Percentiles rank a stretch among this genome's conserved stretches.
phyloP scores from a whole-genome alignment of 2,329 filamentous ascomycete species.

The Microdochium nivale region DNA sequence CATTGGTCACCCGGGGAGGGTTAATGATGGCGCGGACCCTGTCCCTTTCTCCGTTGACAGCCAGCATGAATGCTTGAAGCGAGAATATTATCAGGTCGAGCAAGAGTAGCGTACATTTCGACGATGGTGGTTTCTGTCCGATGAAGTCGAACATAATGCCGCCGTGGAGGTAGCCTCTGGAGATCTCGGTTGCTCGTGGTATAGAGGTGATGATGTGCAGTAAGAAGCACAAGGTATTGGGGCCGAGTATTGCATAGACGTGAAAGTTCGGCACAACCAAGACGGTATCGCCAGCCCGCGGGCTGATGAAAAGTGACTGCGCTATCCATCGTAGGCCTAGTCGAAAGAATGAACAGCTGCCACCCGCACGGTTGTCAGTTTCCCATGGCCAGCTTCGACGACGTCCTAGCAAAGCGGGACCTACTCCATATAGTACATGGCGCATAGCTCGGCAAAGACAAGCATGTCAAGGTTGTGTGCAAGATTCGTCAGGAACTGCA shows the following conservation, averaged over 20 bases:
- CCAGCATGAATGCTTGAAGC: conserved; percentile 56
- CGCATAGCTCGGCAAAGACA: conserved; percentile 55
- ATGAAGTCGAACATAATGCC: conserved; percentile 61
- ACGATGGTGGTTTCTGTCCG: conserved; percentile 54
- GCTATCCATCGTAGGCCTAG: conserved; percentile 49
- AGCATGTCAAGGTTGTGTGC: conserved; percentile 53
- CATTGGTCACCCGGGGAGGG: conserved; percentile 16
- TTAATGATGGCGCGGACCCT: conserved; percentile 40
- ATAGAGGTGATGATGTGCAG: conserved; percentile 48
- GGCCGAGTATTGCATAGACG: conserved; percentile 47
- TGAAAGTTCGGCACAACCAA: conserved; percentile 49
- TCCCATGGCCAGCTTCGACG: neutral
- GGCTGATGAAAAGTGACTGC: conserved; percentile 57
- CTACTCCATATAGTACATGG: conserved; percentile 64
- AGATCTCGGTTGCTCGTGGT: conserved; percentile 48
- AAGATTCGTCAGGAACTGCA: conserved; percentile 51
- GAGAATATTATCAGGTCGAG: conserved; percentile 47
- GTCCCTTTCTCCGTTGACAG: conserved; percentile 53
- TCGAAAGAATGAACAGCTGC: conserved; percentile 56
- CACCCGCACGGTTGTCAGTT: conserved; percentile 3
- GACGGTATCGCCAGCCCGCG: conserved; percentile 48
- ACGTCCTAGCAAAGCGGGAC: conserved; percentile 11
- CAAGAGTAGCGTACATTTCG: conserved; percentile 43
- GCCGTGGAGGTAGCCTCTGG: conserved; percentile 58
- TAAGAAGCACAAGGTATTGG: conserved; percentile 52